Evolutionary conservation across 2,329 filamentous ascomycete species (phyloP), one percentile per base, ranked within the genome.

Genomic region (Arthrobotrys conoides): DNA sequence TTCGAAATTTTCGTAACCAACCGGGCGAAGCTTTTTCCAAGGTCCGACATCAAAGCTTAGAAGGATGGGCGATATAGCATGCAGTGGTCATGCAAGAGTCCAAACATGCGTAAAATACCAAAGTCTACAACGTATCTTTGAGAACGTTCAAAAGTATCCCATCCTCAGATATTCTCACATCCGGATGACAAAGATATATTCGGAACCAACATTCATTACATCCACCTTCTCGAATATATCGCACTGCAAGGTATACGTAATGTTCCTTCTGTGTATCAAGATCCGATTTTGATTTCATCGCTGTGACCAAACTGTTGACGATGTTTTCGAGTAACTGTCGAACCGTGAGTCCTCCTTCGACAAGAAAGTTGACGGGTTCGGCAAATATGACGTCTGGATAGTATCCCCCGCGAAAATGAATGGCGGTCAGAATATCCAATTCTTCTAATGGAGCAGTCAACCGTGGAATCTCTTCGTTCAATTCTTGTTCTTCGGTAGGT

Each of bases 161-260:
- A 8, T 57, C 30, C n/a, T 36, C 33, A 5, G 30, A 59, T 22
- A 59, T 38, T 6, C 53, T 59, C 1, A 59, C 30, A 6, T 38
- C 53, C 27, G 53, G 53, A 59, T 59, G 53, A 38, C 30, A 59
- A 14, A 59, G 27, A 12, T n/a, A 16, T 2, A 10, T 30, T 2
- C 53, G 1, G 6, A 59, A 20, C 53, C 53, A 59, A 38, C 30
- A 59, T 14, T 59, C 53, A 0, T 20, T 59, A 38, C n/a, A 5
- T 4, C 5, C 6, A 8, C 30, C 53, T 20, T 36, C 53, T 9
- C 5, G 30, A 38, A n/a, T n/a, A 14, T 22, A 22, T n/a, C 53
- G 30, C 30, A 38, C 22, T 5, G 53, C 53, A 16, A 69, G 51
- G 38, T 59, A 41, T 46, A 44, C 22, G 22, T 57, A 64, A 36